These are phyloP conservation scores for Aegilops umbellulata DNA, from an alignment of 176 grass and related monocot species.

Conservation along the genomic window DNA sequence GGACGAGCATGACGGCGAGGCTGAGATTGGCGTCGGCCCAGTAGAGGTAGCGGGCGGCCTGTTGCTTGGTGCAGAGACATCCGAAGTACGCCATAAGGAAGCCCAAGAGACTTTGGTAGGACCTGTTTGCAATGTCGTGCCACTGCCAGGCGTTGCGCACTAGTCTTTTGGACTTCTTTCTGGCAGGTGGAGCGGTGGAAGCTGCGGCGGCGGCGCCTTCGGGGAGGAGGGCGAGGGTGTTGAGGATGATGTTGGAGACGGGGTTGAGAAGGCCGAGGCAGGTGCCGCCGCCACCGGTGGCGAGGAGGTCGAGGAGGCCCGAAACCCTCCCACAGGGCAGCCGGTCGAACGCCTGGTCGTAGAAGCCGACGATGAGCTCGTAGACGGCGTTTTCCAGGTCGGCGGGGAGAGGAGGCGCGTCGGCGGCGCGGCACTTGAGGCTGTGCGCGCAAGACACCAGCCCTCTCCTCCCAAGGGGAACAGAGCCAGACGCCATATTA, in stretches of 20 bases:
- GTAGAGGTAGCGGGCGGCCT: too few species aligned
- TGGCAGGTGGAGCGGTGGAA: too few species aligned
- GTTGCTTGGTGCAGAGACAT: too few species aligned
- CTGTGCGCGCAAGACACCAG: background rate
- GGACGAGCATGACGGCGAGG: too few species aligned
- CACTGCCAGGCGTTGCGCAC: too few species aligned
- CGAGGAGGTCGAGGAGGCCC: background rate
- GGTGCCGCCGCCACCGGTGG: background rate
- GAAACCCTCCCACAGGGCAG: background rate
- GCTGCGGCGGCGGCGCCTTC: background rate
- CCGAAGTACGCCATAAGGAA: too few species aligned
- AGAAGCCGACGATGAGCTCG: background rate
- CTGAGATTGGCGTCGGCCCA: too few species aligned
- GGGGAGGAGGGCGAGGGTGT: background rate
- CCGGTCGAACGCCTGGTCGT: background rate
- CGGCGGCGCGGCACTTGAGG: background rate
- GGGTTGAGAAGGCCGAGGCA: background rate
- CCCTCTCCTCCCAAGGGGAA: background rate
- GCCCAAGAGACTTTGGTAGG: too few species aligned
- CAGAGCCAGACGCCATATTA: too few species aligned
- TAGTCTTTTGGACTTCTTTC: too few species aligned
- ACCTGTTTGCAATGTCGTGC: too few species aligned
- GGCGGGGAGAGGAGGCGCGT: background rate
- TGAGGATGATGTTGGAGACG: background rate
- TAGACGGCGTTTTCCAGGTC: background rate